These are phyloP conservation scores for Theobroma grandiflorum DNA, from an alignment of 441 rosid genomes.

Conservation along the genomic window DNA sequence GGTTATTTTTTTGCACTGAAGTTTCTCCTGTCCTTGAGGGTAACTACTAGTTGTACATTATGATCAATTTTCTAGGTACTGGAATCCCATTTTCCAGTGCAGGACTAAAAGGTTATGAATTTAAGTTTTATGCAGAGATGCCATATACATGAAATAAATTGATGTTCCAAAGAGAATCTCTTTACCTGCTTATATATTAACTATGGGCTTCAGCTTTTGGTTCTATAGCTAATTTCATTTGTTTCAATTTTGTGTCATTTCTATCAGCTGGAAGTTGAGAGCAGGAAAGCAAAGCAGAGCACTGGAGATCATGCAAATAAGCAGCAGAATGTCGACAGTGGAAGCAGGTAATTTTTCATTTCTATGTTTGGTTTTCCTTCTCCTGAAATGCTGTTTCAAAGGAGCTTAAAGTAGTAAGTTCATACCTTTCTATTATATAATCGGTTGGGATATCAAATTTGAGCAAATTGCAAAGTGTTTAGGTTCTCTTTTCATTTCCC, in stretches of 20 bases:
- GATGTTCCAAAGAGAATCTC: not conserved
- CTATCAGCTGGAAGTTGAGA: constrained; percentile 73
- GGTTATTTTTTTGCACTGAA: not conserved
- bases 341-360: constrained; percentile 50
- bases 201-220: constrained; percentile 16
- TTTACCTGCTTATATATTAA: not conserved
- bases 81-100: not conserved
- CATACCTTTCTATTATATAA: not conserved
- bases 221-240: constrained; percentile 14
- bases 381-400: constrained; percentile 5
- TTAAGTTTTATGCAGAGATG: not conserved
- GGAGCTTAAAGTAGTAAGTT: constrained; percentile 5
- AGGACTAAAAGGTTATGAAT: not conserved
- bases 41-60: not conserved
- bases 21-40: not conserved
- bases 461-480: not conserved
- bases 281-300: constrained; percentile 57
- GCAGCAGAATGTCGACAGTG: constrained; percentile 39
- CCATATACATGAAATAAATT: constrained; percentile 16
- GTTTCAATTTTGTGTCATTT: constrained; percentile 29
- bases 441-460: not conserved
- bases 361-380: constrained; percentile 7
- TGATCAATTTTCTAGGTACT: not conserved
- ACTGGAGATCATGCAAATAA: constrained; percentile 42
- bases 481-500: not conserved